Evolutionary conservation across 2,329 filamentous ascomycete species (phyloP), one percentile per base, ranked within the genome.

Genomic region (Fusarium xylarioides): DNA sequence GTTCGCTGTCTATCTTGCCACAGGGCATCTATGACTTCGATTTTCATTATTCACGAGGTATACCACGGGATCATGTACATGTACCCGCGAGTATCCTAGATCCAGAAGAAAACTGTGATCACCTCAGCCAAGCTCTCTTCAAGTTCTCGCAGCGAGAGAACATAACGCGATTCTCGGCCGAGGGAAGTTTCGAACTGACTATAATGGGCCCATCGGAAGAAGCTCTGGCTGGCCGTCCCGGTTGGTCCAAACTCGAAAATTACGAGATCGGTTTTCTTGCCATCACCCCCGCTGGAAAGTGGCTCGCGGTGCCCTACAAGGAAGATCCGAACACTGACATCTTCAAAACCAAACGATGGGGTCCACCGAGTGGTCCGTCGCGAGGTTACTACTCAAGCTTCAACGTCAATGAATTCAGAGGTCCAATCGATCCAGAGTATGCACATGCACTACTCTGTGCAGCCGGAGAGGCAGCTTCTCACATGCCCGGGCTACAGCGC

Each of bases 391-490:
- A 52, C 10, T 60, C 65, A 5, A 28, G 18, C 2, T 47, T 57
- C n/a, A 26, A 47, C 4, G 49, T 38, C 19, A 57, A 68, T 28
- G 66, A 63, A 16, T 69, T 64, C 14, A 63, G 66, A 40, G 66
- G 66, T 10, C 65, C 66, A 3, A 42, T 64, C 10, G 58, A 69
- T 9, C 35, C 65, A 19, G 46, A 44, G 12, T 69, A 56, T 21
- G 65, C 58, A 16, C 44, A 64, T 6, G 14, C 9, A 11, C 35
- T 64, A 9, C 21, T 69, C 14, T 56, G 40, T 16, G 23, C 30
- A 1, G 58, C 52, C n/a, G 66, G 65, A 6, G 43, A 37, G 23
- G 47, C 58, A 32, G 65, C 65, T 8, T 35, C 40, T 11, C 35
- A 44, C 1, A 69, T 69, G 66, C 65, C 65, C 2, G 5, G 30